A percentile compares a stretch with the other conserved stretches of the same genome.
phyloP scores from a whole-genome alignment of 768 basidiomycete genomes.

The Suillus fuscotomentosus region DNA sequence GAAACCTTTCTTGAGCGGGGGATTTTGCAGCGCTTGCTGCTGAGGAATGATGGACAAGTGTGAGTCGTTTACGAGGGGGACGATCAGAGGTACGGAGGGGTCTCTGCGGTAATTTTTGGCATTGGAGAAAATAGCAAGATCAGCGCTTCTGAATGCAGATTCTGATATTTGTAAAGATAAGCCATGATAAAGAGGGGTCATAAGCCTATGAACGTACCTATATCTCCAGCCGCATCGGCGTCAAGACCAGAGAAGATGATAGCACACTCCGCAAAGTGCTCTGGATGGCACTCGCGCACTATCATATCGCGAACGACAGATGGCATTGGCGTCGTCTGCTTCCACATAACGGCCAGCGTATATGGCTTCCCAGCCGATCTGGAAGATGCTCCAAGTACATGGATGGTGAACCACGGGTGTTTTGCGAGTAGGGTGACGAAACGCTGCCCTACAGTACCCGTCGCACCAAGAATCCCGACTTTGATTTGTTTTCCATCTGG shows the following conservation, averaged over 20 bases:
- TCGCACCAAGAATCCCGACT: conserved; percentile 85
- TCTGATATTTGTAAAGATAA: conserved; percentile 47
- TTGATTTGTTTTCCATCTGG: conserved; percentile 28
- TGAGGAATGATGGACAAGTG: conserved; percentile 85
- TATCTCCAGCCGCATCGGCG: conserved; percentile 90
- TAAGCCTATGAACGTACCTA: conserved; percentile 51
- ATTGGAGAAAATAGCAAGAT: conserved; percentile 93
- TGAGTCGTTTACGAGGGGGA: conserved; percentile 89
- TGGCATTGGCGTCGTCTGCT: conserved; percentile 80
- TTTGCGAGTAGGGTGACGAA: conserved; percentile 85
- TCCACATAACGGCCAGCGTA: conserved; percentile 76
- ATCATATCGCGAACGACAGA: conserved; percentile 47
- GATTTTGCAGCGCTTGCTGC: conserved; percentile 69
- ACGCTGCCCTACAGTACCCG: conserved; percentile 93
- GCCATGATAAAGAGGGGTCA: neutral
- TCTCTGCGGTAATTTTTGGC: conserved; percentile 96
- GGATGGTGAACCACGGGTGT: conserved; percentile 90
- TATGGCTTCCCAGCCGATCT: conserved; percentile 87
- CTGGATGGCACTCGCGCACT: conserved; percentile 75
- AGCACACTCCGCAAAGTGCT: conserved; percentile 75
- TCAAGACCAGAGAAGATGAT: conserved; percentile 97
- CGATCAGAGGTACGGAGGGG: conserved; percentile 90
- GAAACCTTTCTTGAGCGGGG: conserved; percentile 78
- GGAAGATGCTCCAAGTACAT: conserved; percentile 85
- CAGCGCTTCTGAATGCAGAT: conserved; percentile 78